Conservation (phyloP, 148 eudicot genomes). For the Diospyros kaki region DNA sequence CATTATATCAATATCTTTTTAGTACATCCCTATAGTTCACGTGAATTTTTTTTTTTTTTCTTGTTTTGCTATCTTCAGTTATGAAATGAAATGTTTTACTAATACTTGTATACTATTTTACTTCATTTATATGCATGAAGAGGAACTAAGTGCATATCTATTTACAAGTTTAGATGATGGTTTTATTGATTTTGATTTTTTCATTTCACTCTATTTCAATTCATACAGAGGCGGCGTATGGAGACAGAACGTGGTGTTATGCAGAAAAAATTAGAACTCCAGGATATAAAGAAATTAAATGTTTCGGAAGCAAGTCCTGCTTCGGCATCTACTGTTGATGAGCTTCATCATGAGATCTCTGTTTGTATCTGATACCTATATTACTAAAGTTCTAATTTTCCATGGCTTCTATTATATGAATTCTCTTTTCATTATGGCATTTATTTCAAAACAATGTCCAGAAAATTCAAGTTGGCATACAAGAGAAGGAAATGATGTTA, state of each 20-base stretch:
- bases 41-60: neutral
- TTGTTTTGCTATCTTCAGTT: neutral
- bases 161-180: neutral
- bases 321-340: constrained; percentile 60
- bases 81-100: neutral
- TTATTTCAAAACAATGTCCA: constrained; percentile 24
- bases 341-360: constrained; percentile 60
- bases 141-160: neutral
- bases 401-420: neutral
- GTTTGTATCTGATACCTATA: constrained; percentile 39
- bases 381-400: constrained; percentile 4
- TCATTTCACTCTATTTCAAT: constrained; percentile 9
- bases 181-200: constrained; percentile 1
- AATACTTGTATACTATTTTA: neutral
- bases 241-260: constrained; percentile 34
- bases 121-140: neutral
- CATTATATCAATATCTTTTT: neutral
- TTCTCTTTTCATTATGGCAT: constrained; percentile 1
- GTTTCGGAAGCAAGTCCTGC: constrained; percentile 49
- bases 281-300: constrained; percentile 52
- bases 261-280: constrained; percentile 47
- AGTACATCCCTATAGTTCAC: neutral
- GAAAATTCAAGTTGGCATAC: constrained; percentile 49
- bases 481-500: constrained; percentile 46
- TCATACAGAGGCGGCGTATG: constrained; percentile 52